Conservation (phyloP, 2,329 filamentous ascomycete species). For the Aspergillus ruber region DNA sequence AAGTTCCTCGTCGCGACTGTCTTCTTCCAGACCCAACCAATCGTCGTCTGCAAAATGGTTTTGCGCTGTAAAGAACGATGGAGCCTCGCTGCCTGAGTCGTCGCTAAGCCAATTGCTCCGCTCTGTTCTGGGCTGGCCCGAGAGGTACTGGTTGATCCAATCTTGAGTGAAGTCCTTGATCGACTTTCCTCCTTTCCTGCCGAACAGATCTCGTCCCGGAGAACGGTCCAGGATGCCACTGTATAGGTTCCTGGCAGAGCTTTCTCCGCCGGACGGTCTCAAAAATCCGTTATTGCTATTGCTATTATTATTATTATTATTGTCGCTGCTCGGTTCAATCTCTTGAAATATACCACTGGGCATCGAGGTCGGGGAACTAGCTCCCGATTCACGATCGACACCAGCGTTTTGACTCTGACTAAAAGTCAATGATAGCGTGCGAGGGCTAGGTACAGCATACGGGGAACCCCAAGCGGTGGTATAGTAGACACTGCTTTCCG, state of each 20-base stretch:
- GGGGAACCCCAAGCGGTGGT: slow-evolving; percentile 91
- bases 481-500: slow-evolving; percentile 50
- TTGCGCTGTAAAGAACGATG: slow-evolving; percentile 48
- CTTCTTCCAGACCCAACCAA: slow-evolving; percentile 38
- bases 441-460: slow-evolving; percentile 60
- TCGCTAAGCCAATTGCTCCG: slow-evolving; percentile 80
- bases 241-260: slow-evolving; percentile 15
- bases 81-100: slow-evolving; percentile 66
- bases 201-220: slow-evolving; percentile 17
- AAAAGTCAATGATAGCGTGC: slow-evolving; percentile 33
- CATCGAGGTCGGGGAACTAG: slow-evolving; percentile 29
- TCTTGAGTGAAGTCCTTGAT: slow-evolving; percentile 64
- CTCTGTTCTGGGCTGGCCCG: slow-evolving; percentile 62
- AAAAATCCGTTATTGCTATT: slow-evolving; percentile 18
- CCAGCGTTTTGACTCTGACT: slow-evolving; percentile 44
- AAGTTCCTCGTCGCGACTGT: slow-evolving; percentile 31
- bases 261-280: slow-evolving; percentile 21
- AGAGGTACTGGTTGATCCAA: slow-evolving; percentile 80
- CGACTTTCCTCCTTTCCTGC: slow-evolving; percentile 25
- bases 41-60: slow-evolving; percentile 39
- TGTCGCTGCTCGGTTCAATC: slow-evolving; percentile 13
- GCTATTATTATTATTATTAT: background rate
- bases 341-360: slow-evolving; percentile 16
- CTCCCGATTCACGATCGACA: slow-evolving; percentile 24
- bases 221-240: slow-evolving; percentile 21